phyloP scores from a whole-genome alignment of 139 green algal species.

The Edaphochlamys debaryana region DNA sequence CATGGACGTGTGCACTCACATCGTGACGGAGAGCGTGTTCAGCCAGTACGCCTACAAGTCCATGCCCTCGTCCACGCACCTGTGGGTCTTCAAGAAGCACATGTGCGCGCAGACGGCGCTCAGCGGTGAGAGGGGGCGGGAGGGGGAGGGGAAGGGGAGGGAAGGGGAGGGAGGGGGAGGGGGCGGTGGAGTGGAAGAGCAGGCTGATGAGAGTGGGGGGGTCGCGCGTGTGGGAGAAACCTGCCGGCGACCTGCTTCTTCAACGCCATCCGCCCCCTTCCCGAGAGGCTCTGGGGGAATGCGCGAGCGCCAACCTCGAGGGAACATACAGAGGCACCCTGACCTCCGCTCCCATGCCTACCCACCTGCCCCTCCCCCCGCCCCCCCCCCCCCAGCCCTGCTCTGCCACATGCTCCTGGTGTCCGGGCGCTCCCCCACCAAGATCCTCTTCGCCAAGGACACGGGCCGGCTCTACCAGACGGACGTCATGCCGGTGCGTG shows the following conservation, averaged over 20 bases:
- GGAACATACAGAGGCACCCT: too few relatives aligned
- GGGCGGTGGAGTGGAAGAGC: neutral
- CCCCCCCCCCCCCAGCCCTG: conserved; percentile 57
- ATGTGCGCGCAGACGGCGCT: conserved; percentile 91
- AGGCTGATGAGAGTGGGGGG: neutral
- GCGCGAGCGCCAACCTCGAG: too few relatives aligned
- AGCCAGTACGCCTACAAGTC: conserved; percentile 98
- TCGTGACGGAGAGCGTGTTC: conserved; percentile 96
- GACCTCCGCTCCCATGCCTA: too few relatives aligned
- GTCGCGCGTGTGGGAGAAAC: too few relatives aligned
- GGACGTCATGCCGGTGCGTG: conserved; percentile 80
- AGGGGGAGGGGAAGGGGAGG: neutral
- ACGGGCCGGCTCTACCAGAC: conserved; percentile 86
- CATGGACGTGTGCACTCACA: conserved; percentile 63
- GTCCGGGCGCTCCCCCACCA: conserved; percentile 85
- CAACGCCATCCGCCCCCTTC: too few relatives aligned
- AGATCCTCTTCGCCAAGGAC: conserved; percentile 90
- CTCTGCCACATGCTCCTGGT: conserved; percentile 89
- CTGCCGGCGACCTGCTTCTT: too few relatives aligned
- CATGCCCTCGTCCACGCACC: conserved; percentile 82
- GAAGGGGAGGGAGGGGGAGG: neutral
- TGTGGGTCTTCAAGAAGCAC: conserved; percentile 96
- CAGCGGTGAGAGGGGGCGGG: conserved; percentile 51
- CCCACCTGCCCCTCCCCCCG: too few relatives aligned
- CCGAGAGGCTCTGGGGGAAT: too few relatives aligned